Base-by-base conservation (phyloP, 768 basidiomycete species). In the Leccinum olivaceopallidum region DNA sequence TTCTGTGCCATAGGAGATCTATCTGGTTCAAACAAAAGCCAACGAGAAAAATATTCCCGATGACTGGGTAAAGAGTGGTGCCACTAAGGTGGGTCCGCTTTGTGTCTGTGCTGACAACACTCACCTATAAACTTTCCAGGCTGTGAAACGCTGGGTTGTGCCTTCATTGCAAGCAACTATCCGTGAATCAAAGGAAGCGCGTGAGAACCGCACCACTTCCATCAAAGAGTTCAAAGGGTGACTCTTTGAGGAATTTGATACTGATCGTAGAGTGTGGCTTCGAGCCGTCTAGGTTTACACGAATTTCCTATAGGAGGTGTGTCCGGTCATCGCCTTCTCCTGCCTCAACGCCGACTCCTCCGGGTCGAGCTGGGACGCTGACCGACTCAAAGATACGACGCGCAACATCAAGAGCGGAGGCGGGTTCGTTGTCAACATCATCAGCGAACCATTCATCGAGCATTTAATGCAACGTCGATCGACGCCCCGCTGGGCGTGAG, bases 121-220 rank as follows among this genome's bases (percentile, higher is more conserved):
- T 39, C 8, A 12, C 55, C 58, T 16, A 59, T 51, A 24, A 20
- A 10, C 20, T 30, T 20, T 20, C 8, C 68, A 95, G 90, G 83
- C 85, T 26, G 83, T 83, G 65, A 81, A 80, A 13, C 89, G 96
- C 22, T 99, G 88, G 79, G 78, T 86, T 5, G 88, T 94, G 5
- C 87, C 88, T 1, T 80, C 89, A 26, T 81, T 94, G 3, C 84
- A 86, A 59, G 67, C 81, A 5, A 85, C 85, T 32, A 84, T 98
- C 55, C 87, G 93, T 20, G 76, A 85, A 59, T 80, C 97, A 32
- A 98, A 98, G 75, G 97, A 99, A 76, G 95, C 94, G 4, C 85
- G 92, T 47, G 97, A 99, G 75, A 93, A 86, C 58, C 87, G 90
- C 44, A 90, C 81, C 61, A 82, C 84, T 3, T 86, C 87, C 6